These are phyloP conservation scores for Globisporangium recalcitrans DNA, from an alignment of 352 stramenopile genomes.

Conservation along the genomic window DNA sequence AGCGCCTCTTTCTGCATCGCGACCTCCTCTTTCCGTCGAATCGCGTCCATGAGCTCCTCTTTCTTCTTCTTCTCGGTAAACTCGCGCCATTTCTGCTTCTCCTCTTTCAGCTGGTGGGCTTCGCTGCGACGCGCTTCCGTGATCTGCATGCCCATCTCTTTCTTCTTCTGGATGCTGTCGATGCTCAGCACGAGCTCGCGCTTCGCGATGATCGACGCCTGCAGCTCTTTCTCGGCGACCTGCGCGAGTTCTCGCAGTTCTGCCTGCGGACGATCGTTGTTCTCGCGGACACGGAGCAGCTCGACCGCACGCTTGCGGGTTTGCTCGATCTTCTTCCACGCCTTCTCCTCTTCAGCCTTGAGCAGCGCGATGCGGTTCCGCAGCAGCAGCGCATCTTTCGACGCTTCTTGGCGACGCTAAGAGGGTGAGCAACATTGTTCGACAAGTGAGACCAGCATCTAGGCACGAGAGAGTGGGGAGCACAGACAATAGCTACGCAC, in stretches of 20 bases:
- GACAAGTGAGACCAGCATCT: neutral
- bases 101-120: constrained; percentile 73
- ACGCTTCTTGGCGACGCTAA: constrained; percentile 70
- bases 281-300: constrained; percentile 59
- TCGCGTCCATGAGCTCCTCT: constrained; percentile 56
- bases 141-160: constrained; percentile 64
- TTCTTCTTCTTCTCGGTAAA: constrained; percentile 59
- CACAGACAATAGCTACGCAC: constrained; percentile 16
- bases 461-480: too few relatives aligned
- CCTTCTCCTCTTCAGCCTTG: constrained; percentile 75
- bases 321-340: constrained; percentile 85
- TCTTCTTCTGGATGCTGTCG: constrained; percentile 79
- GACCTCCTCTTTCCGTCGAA: constrained; percentile 69
- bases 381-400: constrained; percentile 66
- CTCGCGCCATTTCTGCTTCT: constrained; percentile 77
- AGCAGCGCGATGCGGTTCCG: constrained; percentile 79
- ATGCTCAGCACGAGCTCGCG: constrained; percentile 74
- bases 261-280: constrained; percentile 55
- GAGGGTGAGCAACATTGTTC: neutral
- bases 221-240: constrained; percentile 54
- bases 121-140: constrained; percentile 58
- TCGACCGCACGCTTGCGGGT: constrained; percentile 66
- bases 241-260: constrained; percentile 57
- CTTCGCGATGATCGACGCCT: constrained; percentile 66
- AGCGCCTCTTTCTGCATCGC: constrained; percentile 61